phyloP scores from a whole-genome alignment of 768 basidiomycete genomes.

The Suillus occidentalis region DNA sequence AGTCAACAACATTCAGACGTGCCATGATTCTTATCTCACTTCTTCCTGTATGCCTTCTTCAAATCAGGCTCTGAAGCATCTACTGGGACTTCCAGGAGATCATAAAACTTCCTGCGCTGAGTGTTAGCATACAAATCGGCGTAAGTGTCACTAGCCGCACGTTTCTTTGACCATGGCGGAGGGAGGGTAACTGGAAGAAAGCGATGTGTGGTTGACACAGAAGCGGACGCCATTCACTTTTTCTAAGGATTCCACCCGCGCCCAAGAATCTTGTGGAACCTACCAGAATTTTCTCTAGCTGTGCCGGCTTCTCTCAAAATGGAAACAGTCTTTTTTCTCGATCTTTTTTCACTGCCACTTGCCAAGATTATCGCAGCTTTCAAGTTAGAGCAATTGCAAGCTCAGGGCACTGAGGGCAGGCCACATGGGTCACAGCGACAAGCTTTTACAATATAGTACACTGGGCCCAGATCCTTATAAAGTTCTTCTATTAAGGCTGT shows the following conservation, averaged over 20 bases:
- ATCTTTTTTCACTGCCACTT: conserved; percentile 5
- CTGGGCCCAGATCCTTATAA: background rate
- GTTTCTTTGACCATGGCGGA: conserved; percentile 68
- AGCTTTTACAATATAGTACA: background rate
- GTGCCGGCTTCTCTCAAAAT: conserved; percentile 2
- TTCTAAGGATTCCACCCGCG: conserved; percentile 23
- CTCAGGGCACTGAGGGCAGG: too few species aligned
- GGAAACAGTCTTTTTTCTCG: background rate
- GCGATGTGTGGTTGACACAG: conserved; percentile 15
- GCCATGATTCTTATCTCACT: conserved; percentile 44
- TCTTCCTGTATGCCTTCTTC: conserved; percentile 96
- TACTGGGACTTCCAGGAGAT: conserved; percentile 83
- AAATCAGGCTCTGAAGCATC: conserved; percentile 81
- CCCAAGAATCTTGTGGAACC: conserved; percentile 36
- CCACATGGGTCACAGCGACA: background rate
- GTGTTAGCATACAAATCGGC: conserved; percentile 9
- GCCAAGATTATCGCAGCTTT: background rate
- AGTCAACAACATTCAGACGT: conserved; percentile 8
- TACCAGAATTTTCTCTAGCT: conserved; percentile 31
- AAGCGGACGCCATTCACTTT: conserved; percentile 12
- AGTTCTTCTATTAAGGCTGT: background rate
- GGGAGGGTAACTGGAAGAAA: conserved; percentile 10
- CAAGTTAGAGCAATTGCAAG: background rate
- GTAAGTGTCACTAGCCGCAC: conserved; percentile 36
- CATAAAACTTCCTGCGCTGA: conserved; percentile 77